Base-by-base conservation (phyloP, 257 asterid genomes). In the Solanum etuberosum region DNA sequence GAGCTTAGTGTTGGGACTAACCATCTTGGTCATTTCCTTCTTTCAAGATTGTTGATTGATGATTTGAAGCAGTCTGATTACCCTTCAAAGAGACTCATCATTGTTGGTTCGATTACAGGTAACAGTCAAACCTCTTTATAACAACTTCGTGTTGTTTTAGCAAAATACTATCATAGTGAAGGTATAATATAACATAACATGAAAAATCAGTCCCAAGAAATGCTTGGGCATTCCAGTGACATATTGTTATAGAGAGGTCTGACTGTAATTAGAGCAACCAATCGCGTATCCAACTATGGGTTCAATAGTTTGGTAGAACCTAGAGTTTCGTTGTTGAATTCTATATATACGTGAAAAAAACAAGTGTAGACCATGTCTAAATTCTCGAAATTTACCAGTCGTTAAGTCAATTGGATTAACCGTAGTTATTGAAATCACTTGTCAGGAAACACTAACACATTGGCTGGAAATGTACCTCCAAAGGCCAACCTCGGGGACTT, bases 401-500 rank as follows among this genome's bases (percentile, higher is more conserved):
- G 5, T 32, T 1, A 23, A 59, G 34, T 76, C 21, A 23, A 77
- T 25, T 6, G 59, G 68, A 42, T 25, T 51, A 25, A 37, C 4
- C 32, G 9, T 38, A 23, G 59, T 51, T 78, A 27, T 8, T 63
- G 43, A n/a, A 82, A 77, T 85, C 84, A 27, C 25, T 48, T 74
- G 68, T 77, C 94, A 96, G 98, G 99, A 80, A 96, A 96, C 73
- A 95, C 99, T 1, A 96, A 96, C 51, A 95, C 99, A 3, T 87
- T 96, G 93, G 99, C 99, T 3, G 99, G 98, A 83, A 95, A 96
- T 34, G 97, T 96, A 83, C 99, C 98, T 72, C 99, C 99, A 78
- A 96, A 95, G 93, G 99, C 99, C 23, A 95, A 92, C 85, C 96
- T 96, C 3, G 98, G 98, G 35, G 99, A 96, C 90, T 32, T 96